A percentile compares a stretch with the other conserved stretches of the same genome.
Evolutionary conservation across 2,329 filamentous ascomycete species (phyloP).

Genomic region (Epicoccum nigrum): DNA sequence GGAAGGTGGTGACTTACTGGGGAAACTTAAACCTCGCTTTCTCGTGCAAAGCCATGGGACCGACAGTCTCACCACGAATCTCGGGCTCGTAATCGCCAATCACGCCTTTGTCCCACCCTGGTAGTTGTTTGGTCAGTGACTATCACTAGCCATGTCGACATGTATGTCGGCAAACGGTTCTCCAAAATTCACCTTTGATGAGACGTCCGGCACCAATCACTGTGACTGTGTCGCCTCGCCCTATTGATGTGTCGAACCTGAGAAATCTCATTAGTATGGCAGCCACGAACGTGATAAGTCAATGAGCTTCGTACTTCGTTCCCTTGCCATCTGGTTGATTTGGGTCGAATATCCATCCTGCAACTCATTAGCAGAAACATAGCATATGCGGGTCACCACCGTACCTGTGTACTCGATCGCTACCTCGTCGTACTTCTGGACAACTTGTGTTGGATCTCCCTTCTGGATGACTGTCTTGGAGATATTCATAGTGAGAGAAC

Average conservation of each 20-base stretch:
- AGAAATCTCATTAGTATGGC: slow-evolving; percentile 17
- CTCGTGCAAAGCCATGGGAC: slow-evolving; percentile 86
- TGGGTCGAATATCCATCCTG: slow-evolving; percentile 74
- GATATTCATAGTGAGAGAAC: slow-evolving; percentile 60
- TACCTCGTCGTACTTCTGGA: slow-evolving; percentile 72
- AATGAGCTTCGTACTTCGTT: slow-evolving; percentile 63
- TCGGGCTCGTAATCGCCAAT: slow-evolving; percentile 35
- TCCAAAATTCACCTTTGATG: slow-evolving; percentile 72
- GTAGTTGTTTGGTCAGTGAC: neutral
- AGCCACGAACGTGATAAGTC: neutral
- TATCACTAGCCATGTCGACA: neutral
- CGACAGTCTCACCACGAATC: slow-evolving; percentile 16
- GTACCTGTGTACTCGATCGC: slow-evolving; percentile 83
- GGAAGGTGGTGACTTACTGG: slow-evolving; percentile 59
- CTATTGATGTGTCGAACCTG: slow-evolving; percentile 89
- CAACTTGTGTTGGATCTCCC: slow-evolving; percentile 67
- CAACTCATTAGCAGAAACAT: slow-evolving; percentile 13
- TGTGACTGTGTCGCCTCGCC: slow-evolving; percentile 76
- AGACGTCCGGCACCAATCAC: slow-evolving; percentile 82
- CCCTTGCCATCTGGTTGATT: slow-evolving; percentile 68
- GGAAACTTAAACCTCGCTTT: slow-evolving; percentile 84
- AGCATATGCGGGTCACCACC: too few species aligned
- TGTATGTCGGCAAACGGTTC: neutral
- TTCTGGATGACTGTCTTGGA: slow-evolving; percentile 67
- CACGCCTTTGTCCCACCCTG: slow-evolving; percentile 72